A percentile compares a stretch with the other conserved stretches of the same genome.
phyloP scores from a whole-genome alignment of 345 rosid genomes.

The Sonneratia alba region DNA sequence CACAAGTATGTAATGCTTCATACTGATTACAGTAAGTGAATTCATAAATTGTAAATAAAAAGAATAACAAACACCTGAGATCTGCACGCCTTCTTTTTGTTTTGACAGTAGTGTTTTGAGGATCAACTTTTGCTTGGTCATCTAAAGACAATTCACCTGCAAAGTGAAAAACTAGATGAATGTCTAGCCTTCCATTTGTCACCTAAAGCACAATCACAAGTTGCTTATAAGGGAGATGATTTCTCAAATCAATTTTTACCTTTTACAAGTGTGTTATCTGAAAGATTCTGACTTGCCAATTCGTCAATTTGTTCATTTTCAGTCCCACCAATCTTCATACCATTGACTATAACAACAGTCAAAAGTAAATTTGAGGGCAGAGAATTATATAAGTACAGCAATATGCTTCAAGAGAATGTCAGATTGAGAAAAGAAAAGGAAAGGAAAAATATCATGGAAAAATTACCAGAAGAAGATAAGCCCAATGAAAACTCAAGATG shows the following conservation, averaged over 20 bases:
- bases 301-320: neutral
- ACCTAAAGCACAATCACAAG: neutral
- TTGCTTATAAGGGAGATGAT: neutral
- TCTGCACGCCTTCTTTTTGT: slow-evolving; percentile 46
- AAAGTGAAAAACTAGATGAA: slow-evolving; percentile 10
- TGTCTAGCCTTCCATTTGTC: neutral
- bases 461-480: slow-evolving; percentile 25
- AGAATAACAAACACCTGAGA: slow-evolving; percentile 39
- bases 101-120: slow-evolving; percentile 28
- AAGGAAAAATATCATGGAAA: neutral
- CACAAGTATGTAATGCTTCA: neutral
- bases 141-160: slow-evolving; percentile 28
- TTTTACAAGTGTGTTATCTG: neutral
- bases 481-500: slow-evolving; percentile 39
- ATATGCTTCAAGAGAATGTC: neutral
- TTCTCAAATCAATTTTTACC: neutral
- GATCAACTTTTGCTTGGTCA: slow-evolving; percentile 23
- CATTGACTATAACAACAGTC: neutral
- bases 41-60: neutral
- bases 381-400: neutral
- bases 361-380: neutral
- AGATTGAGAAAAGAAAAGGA: neutral
- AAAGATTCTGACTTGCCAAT: neutral
- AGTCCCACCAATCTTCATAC: neutral
- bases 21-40: neutral